Evolutionary conservation across 371 early-diverging fungal species (phyloP).

Genomic region (Zancudomyces culisetae): DNA sequence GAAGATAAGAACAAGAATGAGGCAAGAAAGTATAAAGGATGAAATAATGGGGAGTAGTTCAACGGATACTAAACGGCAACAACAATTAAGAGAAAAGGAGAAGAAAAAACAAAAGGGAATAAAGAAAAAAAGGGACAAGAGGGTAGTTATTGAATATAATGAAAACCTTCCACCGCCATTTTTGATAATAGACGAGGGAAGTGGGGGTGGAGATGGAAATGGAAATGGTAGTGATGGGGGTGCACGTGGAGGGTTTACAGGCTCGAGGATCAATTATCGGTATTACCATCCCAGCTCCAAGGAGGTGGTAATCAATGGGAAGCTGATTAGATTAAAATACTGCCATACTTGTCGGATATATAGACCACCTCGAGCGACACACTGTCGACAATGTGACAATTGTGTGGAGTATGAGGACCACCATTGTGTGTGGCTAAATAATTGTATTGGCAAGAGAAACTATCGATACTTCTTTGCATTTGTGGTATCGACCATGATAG

Average conservation of each 20-base stretch:
- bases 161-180: slow-evolving; percentile 12
- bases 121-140: too few relatives aligned
- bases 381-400: slow-evolving; percentile 74
- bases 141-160: slow-evolving; percentile 1
- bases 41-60: too few relatives aligned
- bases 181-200: slow-evolving; percentile 3
- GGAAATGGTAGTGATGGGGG: too few relatives aligned
- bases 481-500: slow-evolving; percentile 30
- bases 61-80: too few relatives aligned
- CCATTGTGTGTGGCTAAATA: slow-evolving; percentile 88
- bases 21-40: too few relatives aligned
- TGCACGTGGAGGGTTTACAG: too few relatives aligned
- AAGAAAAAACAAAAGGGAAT: too few relatives aligned
- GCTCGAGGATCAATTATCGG: slow-evolving; percentile 1
- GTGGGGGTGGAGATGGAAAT: slow-evolving; percentile 9
- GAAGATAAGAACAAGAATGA: too few relatives aligned
- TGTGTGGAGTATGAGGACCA: slow-evolving; percentile 84
- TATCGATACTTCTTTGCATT: slow-evolving; percentile 70
- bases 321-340: slow-evolving; percentile 50
- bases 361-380: slow-evolving; percentile 70
- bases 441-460: slow-evolving; percentile 81
- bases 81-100: too few relatives aligned
- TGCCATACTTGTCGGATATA: slow-evolving; percentile 77
- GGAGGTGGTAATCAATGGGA: slow-evolving; percentile 40
- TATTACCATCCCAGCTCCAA: slow-evolving; percentile 28